Conservation (phyloP, 2,329 filamentous ascomycete genomes). For the Cercospora sesami region DNA sequence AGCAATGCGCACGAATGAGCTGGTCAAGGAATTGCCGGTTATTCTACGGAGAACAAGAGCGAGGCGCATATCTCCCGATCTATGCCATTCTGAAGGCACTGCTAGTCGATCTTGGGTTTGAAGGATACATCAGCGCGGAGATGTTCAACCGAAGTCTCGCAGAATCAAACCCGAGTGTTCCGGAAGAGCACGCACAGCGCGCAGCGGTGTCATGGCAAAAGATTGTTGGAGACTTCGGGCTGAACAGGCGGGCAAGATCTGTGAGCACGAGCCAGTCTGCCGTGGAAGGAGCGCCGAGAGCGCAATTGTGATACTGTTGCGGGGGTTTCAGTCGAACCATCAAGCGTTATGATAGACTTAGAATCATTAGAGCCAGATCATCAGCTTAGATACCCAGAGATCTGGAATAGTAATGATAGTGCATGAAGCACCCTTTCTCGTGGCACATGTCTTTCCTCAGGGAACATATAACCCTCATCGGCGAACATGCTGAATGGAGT, state of each 20-base stretch:
- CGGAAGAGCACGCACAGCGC: conserved; percentile 56
- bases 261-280: not conserved
- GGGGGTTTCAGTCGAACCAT: not conserved
- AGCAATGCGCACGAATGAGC: conserved; percentile 67
- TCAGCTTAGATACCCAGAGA: conserved; percentile 16
- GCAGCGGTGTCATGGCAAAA: conserved; percentile 55
- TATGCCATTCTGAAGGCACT: conserved; percentile 61
- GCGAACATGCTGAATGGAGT: not conserved
- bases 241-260: conserved; percentile 8
- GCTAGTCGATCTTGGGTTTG: conserved; percentile 63
- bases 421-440: not conserved
- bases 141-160: conserved; percentile 64
- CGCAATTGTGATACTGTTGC: conserved; percentile 23
- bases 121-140: conserved; percentile 71
- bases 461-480: not conserved
- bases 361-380: not conserved
- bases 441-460: not conserved
- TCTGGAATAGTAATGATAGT: not conserved
- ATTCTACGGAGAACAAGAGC: conserved; percentile 63
- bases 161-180: conserved; percentile 53
- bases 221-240: conserved; percentile 43
- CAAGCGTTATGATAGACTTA: not conserved
- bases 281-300: conserved; percentile 22
- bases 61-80: conserved; percentile 68
- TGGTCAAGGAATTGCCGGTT: conserved; percentile 75